Evolutionary conservation across 176 grass and related monocot species (phyloP), one percentile per base, ranked within the genome.

Genomic region (Thinopyrum elongatum): DNA sequence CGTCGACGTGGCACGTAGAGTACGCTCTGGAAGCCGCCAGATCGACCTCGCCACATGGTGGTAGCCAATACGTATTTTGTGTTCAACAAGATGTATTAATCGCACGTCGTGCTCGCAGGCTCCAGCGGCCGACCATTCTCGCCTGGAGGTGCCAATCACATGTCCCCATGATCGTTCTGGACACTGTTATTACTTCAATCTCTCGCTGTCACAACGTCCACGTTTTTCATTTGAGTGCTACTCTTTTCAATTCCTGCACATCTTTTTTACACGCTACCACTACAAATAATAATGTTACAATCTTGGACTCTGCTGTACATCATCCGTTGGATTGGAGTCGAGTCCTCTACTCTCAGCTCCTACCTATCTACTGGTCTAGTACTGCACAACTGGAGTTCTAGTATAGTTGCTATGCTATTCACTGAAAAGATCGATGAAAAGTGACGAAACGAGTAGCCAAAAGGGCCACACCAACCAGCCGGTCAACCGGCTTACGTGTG

Each of bases 231-330:
- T 13, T 6, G 16, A 53, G 0, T 53, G 16, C 6, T 86, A 31
- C 38, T 12, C 4, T 58, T 3, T 8, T 36, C 30, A 13, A 26
- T 26, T 57, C 30, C 13, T 86, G 25, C 51, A n/a, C 7, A 3
- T 8, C 0, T 29, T 74, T 12, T 90, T 30, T 70, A 79, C 89
- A 87, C 1, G 74, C 35, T 83, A 86, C 65, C 49, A 2, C 16
- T 7, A 53, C 49, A 66, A 85, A 60, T 8, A 85, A 60, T 8
- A 28, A 12, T 9, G 58, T 44, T 84, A 80, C 80, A 87, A 75
- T 7, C 49, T 36, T 69, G 69, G 51, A 81, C 82, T 80, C 66
- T 65, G 5, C 5, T 30, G 42, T 46, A 33, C 31, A 33, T 4
- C 31, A 4, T 36, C 35, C 35, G 6, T 7, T 36, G 59, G 22